Conservation (phyloP, 2,329 filamentous ascomycete species). For the Pseudogymnoascus sp. region DNA sequence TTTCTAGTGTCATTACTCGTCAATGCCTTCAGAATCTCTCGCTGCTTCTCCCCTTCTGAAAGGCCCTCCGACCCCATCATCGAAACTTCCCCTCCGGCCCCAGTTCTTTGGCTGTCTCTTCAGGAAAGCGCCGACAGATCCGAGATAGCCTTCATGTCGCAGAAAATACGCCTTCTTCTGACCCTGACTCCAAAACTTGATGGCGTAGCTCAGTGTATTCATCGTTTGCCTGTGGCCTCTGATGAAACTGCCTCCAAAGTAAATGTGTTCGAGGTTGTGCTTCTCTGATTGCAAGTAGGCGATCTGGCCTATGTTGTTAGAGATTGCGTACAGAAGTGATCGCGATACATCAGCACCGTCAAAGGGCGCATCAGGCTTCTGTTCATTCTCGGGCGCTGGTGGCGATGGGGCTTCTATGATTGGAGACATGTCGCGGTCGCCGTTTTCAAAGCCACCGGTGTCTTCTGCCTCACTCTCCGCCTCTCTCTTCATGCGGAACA, state of each 20-base stretch:
- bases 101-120: conserved; percentile 86
- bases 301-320: conserved; percentile 97
- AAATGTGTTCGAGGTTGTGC: conserved; percentile 83
- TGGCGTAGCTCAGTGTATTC: conserved; percentile 92
- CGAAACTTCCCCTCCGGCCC: conserved; percentile 66
- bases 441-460: conserved; percentile 36
- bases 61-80: conserved; percentile 18
- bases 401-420: not conserved
- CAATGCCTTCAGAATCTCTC: not conserved
- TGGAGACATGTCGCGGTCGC: conserved; percentile 2
- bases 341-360: conserved; percentile 77
- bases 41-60: not conserved
- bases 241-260: conserved; percentile 96
- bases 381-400: not conserved
- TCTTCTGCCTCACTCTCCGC: conserved; percentile 74
- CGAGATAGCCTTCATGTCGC: conserved; percentile 90
- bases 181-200: conserved; percentile 94
- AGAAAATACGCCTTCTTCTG: conserved; percentile 93
- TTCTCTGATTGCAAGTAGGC: conserved; percentile 96
- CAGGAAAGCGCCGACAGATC: conserved; percentile 86
- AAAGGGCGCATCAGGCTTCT: conserved; percentile 43
- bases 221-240: conserved; percentile 94
- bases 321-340: conserved; percentile 87
- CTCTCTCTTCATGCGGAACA: conserved; percentile 83
- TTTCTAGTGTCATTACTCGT: not conserved